Evolutionary conservation across 75 land plant species (phyloP).

Genomic region (Cupressus sempervirens): DNA sequence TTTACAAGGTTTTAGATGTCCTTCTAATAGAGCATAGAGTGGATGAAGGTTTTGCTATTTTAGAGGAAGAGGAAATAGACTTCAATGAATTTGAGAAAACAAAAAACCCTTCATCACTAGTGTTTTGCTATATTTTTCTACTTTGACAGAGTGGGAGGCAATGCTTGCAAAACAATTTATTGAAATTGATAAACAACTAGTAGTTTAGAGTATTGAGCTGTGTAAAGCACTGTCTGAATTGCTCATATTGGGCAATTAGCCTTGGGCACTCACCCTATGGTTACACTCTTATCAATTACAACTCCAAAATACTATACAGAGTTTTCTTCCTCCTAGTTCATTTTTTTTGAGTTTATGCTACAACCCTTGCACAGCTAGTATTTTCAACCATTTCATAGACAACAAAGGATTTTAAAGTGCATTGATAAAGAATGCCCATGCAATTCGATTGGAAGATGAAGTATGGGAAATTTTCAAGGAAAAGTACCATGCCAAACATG

Average conservation of each 20-base stretch:
- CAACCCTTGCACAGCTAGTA: slow-evolving; percentile 43
- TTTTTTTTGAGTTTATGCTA: slow-evolving; percentile 25
- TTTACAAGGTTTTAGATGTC: slow-evolving; percentile 41
- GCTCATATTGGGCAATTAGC: slow-evolving; percentile 47
- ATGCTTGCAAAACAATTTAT: slow-evolving; percentile 41
- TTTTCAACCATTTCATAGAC: slow-evolving; percentile 65
- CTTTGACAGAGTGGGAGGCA: slow-evolving; percentile 27
- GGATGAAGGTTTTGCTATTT: slow-evolving; percentile 41
- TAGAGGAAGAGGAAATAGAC: slow-evolving; percentile 31
- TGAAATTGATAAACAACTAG: slow-evolving; percentile 34
- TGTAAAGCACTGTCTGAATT: slow-evolving; percentile 44
- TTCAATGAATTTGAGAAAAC: slow-evolving; percentile 21
- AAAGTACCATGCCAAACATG: too few relatives aligned
- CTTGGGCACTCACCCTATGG: slow-evolving; percentile 44
- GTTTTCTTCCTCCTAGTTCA: slow-evolving; percentile 31
- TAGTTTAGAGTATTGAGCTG: slow-evolving; percentile 43
- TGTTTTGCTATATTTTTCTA: slow-evolving; percentile 21
- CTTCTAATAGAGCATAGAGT: slow-evolving; percentile 41
- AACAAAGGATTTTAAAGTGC: slow-evolving; percentile 50
- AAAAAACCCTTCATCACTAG: slow-evolving; percentile 12
- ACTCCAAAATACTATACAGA: slow-evolving; percentile 28
- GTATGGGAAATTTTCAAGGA: too few relatives aligned
- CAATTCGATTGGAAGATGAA: too few relatives aligned
- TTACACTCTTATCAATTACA: slow-evolving; percentile 44
- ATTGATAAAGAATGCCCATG: too few relatives aligned